Evolutionary conservation across 257 asterid species (phyloP), one percentile per base, ranked within the genome.

Genomic region (Capsicum rhomboideum): DNA sequence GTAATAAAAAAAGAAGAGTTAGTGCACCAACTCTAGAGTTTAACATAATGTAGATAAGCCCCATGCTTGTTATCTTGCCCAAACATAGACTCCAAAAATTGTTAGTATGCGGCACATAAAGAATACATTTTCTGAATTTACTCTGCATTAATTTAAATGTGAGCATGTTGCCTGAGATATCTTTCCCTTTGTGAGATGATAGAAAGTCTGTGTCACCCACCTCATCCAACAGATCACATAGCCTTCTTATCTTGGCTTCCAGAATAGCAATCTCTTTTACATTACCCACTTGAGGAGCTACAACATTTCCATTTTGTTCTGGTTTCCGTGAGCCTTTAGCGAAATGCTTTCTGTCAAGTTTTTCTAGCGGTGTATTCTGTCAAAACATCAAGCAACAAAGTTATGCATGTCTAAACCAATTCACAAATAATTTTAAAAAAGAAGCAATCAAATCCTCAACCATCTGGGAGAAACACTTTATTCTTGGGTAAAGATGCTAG

Each of bases 151-250:
- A 50, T 49, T 72, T 29, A 52, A 26, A 75, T 26, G 61, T 26
- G 44, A 75, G 44, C 63, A 50, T 50, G 82, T 77, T 77, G 63
- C 82, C 63, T 77, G 21, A 4, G 61, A 75, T 74, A 74, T 49
- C 14, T 75, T 49, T 46, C 58, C 61, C 44, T 46, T 75, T 5
- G 6, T 42, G 81, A 75, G 59, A 77, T 50, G 17, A 77, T 28
- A 75, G 0, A 75, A 34, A 75, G 26, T 14, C 17, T 77, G 16
- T 64, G 23, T 46, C 49, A 86, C 85, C 40, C 78, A 96, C 99
- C 91, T 97, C 99, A 81, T 87, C 85, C 91, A 97, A 85, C 82
- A 95, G 90, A 83, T 93, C 96, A 86, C 99, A 97, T 50, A 93
- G 84, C 91, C 90, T 95, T 83, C 82, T 90, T 87, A 97, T 81